Evolutionary conservation across 345 rosid species (phyloP).

Genomic region (Melaleuca alternifolia): DNA sequence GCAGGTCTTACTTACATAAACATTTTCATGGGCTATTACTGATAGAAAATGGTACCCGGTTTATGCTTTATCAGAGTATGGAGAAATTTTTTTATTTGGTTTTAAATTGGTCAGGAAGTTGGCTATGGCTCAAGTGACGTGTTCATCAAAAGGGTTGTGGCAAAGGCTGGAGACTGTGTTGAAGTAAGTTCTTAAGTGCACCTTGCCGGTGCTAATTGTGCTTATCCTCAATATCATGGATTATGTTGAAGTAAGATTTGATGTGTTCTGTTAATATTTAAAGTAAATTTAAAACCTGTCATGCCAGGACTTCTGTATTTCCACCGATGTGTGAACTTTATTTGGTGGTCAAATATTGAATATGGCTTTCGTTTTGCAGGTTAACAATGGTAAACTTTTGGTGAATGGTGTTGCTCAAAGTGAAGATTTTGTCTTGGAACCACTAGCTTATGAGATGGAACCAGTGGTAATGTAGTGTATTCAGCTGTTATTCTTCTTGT

Average conservation of each 20-base stretch:
- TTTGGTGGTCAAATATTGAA: background rate
- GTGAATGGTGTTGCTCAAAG: constrained; percentile 52
- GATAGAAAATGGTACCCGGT: background rate
- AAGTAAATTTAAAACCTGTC: background rate
- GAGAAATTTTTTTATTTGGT: constrained; percentile 4
- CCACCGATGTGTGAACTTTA: background rate
- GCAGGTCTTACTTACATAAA: constrained; percentile 24
- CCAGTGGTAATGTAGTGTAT: constrained; percentile 33
- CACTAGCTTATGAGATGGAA: constrained; percentile 63
- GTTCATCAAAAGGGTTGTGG: constrained; percentile 86
- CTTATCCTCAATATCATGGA: background rate
- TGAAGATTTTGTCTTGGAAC: constrained; percentile 71
- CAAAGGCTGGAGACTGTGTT: constrained; percentile 78
- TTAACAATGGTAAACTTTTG: constrained; percentile 54
- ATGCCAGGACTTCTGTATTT: background rate
- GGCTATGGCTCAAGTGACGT: constrained; percentile 59
- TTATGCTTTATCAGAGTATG: background rate
- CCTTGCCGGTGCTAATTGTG: background rate
- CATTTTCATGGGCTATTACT: background rate
- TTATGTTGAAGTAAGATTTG: background rate
- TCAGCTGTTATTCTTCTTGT: background rate
- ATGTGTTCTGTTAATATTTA: background rate
- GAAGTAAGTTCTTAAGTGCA: constrained; percentile 42
- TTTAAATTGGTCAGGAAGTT: constrained; percentile 32
- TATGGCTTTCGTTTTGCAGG: constrained; percentile 26